Percentiles rank a stretch among this genome's conserved stretches.
These are phyloP conservation scores for Suhomyces chickasaworum DNA, from an alignment of 1,139 yeast species.

Conservation along the genomic window DNA sequence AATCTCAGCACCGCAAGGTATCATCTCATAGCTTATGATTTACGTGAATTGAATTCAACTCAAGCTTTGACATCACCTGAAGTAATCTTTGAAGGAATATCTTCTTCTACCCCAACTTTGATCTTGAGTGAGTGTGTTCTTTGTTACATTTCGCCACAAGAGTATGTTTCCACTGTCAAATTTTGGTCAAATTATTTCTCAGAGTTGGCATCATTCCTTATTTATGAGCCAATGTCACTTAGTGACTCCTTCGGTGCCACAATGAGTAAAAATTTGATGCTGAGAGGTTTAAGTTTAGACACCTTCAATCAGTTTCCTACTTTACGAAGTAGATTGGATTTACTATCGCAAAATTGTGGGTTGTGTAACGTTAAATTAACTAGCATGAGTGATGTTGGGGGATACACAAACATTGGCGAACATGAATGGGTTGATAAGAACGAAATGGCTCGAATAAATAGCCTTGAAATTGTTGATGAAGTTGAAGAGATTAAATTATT, in stretches of 20 bases:
- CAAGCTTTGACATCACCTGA: not conserved
- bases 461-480: slow-evolving; percentile 83
- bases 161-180: slow-evolving; percentile 54
- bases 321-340: slow-evolving; percentile 46
- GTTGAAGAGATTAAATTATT: slow-evolving; percentile 79
- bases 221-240: slow-evolving; percentile 86
- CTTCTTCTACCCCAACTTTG: slow-evolving; percentile 58
- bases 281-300: slow-evolving; percentile 76
- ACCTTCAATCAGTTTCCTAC: slow-evolving; percentile 41
- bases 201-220: slow-evolving; percentile 42
- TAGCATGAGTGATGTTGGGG: slow-evolving; percentile 62
- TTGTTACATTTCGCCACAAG: slow-evolving; percentile 70
- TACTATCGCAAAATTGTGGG: slow-evolving; percentile 26
- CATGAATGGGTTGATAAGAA: slow-evolving; percentile 46
- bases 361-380: slow-evolving; percentile 36
- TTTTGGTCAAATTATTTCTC: slow-evolving; percentile 34
- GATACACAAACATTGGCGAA: slow-evolving; percentile 25
- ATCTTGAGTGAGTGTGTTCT: slow-evolving; percentile 86
- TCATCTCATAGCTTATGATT: slow-evolving; percentile 57
- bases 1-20: slow-evolving; percentile 50
- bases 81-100: slow-evolving; percentile 24
- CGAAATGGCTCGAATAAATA: slow-evolving; percentile 57
- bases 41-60: slow-evolving; percentile 36
- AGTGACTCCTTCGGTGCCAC: slow-evolving; percentile 76
- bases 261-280: slow-evolving; percentile 72